phyloP scores from a whole-genome alignment of 164 flowering plant genomes.

The Macadamia tetraphylla region DNA sequence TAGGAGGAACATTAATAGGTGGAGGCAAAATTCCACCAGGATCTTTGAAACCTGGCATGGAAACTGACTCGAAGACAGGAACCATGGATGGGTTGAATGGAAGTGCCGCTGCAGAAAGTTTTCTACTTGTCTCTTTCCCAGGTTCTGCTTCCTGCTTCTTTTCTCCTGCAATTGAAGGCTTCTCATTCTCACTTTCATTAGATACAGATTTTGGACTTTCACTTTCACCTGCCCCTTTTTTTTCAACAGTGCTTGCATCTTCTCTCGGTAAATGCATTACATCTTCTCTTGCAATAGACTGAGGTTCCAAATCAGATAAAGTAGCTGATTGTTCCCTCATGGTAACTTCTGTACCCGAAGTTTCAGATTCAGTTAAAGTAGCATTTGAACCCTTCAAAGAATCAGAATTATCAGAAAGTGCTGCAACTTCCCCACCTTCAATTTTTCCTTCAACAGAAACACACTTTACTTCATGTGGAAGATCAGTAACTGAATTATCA shows the following conservation, averaged over 20 bases:
- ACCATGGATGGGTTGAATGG: constrained; percentile 66
- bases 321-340: constrained; percentile 8
- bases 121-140: constrained; percentile 56
- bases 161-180: constrained; percentile 20
- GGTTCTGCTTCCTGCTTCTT: constrained; percentile 42
- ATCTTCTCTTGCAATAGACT: constrained; percentile 17
- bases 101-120: constrained; percentile 84
- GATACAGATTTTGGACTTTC: constrained; percentile 13
- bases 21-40: constrained; percentile 74
- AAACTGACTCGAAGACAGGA: constrained; percentile 59
- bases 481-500: constrained; percentile 1
- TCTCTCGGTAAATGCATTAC: constrained; percentile 13
- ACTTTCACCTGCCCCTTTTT: constrained; percentile 19
- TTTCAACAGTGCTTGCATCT: constrained; percentile 11
- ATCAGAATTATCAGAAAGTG: constrained; percentile 14
- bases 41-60: constrained; percentile 53
- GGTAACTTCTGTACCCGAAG: constrained; percentile 12
- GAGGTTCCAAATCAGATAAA: constrained; percentile 24
- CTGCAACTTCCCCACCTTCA: constrained; percentile 13
- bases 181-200: constrained; percentile 20
- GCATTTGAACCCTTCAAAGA: constrained; percentile 17
- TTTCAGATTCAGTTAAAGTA: constrained; percentile 17
- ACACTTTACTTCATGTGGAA: constrained; percentile 10
- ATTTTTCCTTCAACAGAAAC: constrained; percentile 13
- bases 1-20: constrained; percentile 60